Base-by-base conservation (phyloP, 331 rosid species). In the Phaseolus coccineus region DNA sequence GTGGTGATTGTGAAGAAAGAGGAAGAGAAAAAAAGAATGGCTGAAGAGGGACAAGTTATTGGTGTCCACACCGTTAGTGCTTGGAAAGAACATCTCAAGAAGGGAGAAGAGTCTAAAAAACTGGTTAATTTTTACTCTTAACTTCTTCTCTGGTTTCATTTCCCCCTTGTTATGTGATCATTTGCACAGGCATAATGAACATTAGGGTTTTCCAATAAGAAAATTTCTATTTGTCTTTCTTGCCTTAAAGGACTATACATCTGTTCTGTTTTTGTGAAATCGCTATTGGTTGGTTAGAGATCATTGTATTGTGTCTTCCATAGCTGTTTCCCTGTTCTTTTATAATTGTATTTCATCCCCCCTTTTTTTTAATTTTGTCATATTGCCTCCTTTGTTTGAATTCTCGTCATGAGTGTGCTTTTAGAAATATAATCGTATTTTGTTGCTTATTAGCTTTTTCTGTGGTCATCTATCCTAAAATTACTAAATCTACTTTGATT, bases 41-140 rank as follows among this genome's bases (percentile, higher is more conserved):
- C 81, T 0, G 96, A 78, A 11, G 94, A 87, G 33, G 89, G 89
- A 40, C 93, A 87, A 70, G 96, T 88, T 40, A 80, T 90, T 80
- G 62, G 61, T 15, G 57, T 85, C 79, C 94, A 88, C 87, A 83
- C 39, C 8, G 81, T 71, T 1, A 85, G 78, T 0, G 46, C 52
- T 1, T 94, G 97, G 97, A 78, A 79, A 0, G 82, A 87, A 25
- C 93, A 83, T 4, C 57, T 89, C 62, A 16, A 65, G 71, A 84
- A 82, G 85, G 93, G 90, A 31, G 25, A 72, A 0, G 86, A 69
- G 11, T 55, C 86, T 75, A 68, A 86, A 48, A 87, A 88, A 67
- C 86, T 92, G 89, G 97, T 94, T 72, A 48, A 22, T 90, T 74
- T 46, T 30, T 75, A 12, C 14, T 3, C 27, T 4, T 9, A 4